Conservation (phyloP, 805 yeast species). For the Candida quercuum region DNA sequence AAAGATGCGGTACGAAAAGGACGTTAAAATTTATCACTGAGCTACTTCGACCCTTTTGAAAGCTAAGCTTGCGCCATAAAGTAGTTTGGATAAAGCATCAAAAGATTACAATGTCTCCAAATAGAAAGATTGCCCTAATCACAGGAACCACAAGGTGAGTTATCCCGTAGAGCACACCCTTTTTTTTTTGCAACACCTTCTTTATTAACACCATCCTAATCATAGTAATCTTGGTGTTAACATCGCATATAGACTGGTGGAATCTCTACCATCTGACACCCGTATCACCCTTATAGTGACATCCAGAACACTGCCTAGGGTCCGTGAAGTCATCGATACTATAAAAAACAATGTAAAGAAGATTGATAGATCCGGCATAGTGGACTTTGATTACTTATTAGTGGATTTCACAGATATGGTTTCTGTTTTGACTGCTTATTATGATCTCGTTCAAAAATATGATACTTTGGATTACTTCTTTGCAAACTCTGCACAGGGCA, state of each 20-base stretch:
- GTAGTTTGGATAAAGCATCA: not conserved
- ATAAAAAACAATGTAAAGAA: conserved; percentile 43
- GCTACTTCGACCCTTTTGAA: too few relatives aligned
- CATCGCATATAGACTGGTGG: conserved; percentile 75
- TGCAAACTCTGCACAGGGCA: conserved; percentile 88
- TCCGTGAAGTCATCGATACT: conserved; percentile 60
- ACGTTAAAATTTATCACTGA: too few relatives aligned
- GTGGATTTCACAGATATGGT: conserved; percentile 92
- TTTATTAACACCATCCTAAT: not conserved
- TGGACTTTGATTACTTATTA: conserved; percentile 83
- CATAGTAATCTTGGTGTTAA: conserved; percentile 74
- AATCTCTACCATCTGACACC: conserved; percentile 44
- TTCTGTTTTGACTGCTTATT: conserved; percentile 67
- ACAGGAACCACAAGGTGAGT: conserved; percentile 38
- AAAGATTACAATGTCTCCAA: conserved; percentile 3
- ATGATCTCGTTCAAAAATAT: conserved; percentile 64
- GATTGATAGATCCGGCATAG: conserved; percentile 42
- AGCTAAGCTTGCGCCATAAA: too few relatives aligned
- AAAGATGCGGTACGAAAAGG: too few relatives aligned
- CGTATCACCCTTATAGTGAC: conserved; percentile 81
- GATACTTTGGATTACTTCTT: conserved; percentile 69
- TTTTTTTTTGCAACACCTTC: not conserved
- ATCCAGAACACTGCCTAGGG: conserved; percentile 83
- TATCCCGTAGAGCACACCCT: too few relatives aligned
- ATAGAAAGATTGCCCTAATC: conserved; percentile 36